A percentile compares a stretch with the other conserved stretches of the same genome.
phyloP scores from a whole-genome alignment of 805 yeast genomes.

The Scheffersomyces amazonensis region DNA sequence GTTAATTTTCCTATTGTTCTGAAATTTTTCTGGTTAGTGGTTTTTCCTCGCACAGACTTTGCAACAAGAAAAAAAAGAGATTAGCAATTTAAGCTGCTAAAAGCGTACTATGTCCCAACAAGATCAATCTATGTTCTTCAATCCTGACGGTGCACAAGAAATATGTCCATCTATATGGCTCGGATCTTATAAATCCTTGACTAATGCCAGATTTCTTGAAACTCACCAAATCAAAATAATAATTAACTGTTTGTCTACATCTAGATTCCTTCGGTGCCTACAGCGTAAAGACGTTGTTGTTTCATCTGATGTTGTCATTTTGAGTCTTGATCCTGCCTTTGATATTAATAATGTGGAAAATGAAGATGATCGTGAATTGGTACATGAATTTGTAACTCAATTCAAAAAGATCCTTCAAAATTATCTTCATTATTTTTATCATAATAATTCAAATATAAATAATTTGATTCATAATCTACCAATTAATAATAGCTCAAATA shows the following conservation, averaged over 20 bases:
- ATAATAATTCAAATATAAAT: slow-evolving; percentile 25
- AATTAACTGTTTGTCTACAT: slow-evolving; percentile 36
- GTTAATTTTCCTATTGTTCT: no score
- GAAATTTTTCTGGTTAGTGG: no score
- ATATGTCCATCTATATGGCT: slow-evolving; percentile 29
- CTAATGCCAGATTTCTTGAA: slow-evolving; percentile 12
- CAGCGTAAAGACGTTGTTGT: slow-evolving; percentile 15
- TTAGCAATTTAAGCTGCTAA: no score
- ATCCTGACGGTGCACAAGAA: slow-evolving; percentile 14
- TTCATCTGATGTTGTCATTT: slow-evolving; percentile 35
- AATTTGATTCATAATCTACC: slow-evolving; percentile 29
- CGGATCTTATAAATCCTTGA: slow-evolving; percentile 16
- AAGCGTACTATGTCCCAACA: no score
- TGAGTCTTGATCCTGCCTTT: slow-evolving; percentile 36
- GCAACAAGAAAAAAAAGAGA: no score
- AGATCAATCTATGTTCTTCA: slow-evolving; percentile 8
- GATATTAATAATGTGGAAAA: slow-evolving; percentile 14
- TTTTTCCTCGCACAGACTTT: no score
- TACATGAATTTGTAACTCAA: slow-evolving; percentile 21
- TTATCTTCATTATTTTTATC: slow-evolving; percentile 34
- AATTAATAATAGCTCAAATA: slow-evolving; percentile 11
- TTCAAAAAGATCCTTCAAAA: slow-evolving; percentile 36
- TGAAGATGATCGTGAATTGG: slow-evolving; percentile 11
- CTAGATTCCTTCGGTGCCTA: slow-evolving; percentile 24
- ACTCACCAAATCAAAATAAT: slow-evolving; percentile 31